Conservation (phyloP, 2,329 filamentous ascomycete species). For the Zymoseptoria tritici region DNA sequence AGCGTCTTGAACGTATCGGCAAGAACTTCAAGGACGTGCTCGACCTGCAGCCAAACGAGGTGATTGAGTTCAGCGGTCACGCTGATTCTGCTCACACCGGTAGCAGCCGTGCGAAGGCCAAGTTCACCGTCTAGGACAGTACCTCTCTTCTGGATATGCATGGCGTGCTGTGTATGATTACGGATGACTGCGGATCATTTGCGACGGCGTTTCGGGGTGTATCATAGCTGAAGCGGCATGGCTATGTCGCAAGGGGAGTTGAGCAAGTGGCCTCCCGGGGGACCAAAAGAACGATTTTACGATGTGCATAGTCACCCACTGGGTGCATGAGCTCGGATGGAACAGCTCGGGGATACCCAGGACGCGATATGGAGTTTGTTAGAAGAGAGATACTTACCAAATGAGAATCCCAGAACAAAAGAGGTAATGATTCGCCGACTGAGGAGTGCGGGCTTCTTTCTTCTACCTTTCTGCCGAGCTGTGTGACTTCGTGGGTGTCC, state of each 20-base stretch:
- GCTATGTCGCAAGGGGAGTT: constrained; percentile 24
- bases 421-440: not conserved
- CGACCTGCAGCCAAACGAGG: constrained; percentile 66
- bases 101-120: constrained; percentile 92
- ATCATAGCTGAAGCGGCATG: constrained; percentile 13
- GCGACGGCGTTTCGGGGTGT: constrained; percentile 16
- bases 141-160: not conserved
- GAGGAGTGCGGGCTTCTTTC: not conserved
- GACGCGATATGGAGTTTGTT: constrained; percentile 9
- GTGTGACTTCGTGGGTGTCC: too few relatives aligned
- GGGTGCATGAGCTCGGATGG: constrained; percentile 11
- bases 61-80: constrained; percentile 92
- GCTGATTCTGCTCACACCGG: constrained; percentile 88
- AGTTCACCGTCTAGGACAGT: constrained; percentile 64
- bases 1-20: constrained; percentile 77
- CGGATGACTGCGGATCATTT: constrained; percentile 9
- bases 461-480: not conserved
- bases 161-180: not conserved
- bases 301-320: constrained; percentile 11
- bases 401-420: not conserved
- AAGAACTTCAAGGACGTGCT: constrained; percentile 88
- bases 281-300: constrained; percentile 3
- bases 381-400: not conserved
- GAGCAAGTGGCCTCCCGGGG: constrained; percentile 30
- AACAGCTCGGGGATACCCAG: constrained; percentile 15